phyloP scores from a whole-genome alignment of 352 stramenopile species.

The Pythium myriotylum region DNA sequence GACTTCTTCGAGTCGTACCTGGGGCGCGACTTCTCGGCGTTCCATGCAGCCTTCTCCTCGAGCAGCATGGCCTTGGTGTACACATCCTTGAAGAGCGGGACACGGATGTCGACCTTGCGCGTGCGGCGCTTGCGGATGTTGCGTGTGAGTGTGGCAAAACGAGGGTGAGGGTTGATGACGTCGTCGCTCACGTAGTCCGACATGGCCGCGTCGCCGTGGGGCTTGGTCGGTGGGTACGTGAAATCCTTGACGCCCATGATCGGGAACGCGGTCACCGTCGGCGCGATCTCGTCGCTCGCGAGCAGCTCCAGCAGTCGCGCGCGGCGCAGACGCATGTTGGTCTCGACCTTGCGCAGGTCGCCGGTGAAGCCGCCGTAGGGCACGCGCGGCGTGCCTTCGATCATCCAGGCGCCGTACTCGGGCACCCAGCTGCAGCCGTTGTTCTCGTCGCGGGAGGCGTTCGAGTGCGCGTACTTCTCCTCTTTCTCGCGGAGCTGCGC shows the following conservation, averaged over 20 bases:
- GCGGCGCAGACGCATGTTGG: conserved; percentile 97
- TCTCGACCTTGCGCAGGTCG: conserved; percentile 96
- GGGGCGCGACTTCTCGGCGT: conserved; percentile 75
- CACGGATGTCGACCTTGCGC: conserved; percentile 86
- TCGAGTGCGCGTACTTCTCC: conserved; percentile 41
- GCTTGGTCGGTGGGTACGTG: conserved; percentile 66
- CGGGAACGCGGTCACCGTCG: conserved; percentile 96
- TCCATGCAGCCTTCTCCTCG: conserved; percentile 76
- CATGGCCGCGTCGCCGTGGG: conserved; percentile 82
- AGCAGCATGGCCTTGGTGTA: conserved; percentile 76
- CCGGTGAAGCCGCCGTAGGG: conserved; percentile 96
- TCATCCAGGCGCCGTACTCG: conserved; percentile 99
- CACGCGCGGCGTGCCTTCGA: conserved; percentile 95
- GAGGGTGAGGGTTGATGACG: conserved; percentile 99
- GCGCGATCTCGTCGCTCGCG: conserved; percentile 95
- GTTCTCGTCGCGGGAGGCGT: conserved; percentile 56
- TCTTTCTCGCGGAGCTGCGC: conserved; percentile 93
- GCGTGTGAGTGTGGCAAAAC: conserved; percentile 97
- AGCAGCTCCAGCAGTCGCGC: conserved; percentile 94
- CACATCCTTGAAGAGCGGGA: conserved; percentile 84
- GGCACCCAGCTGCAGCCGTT: conserved; percentile 97
- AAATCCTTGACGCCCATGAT: conserved; percentile 96
- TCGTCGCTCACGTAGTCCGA: conserved; percentile 97
- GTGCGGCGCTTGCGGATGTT: conserved; percentile 97
- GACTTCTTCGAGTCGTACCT: conserved; percentile 74